These are phyloP conservation scores for Hypoxylon sp. DNA, from an alignment of 2,329 filamentous ascomycete genomes.

Conservation along the genomic window DNA sequence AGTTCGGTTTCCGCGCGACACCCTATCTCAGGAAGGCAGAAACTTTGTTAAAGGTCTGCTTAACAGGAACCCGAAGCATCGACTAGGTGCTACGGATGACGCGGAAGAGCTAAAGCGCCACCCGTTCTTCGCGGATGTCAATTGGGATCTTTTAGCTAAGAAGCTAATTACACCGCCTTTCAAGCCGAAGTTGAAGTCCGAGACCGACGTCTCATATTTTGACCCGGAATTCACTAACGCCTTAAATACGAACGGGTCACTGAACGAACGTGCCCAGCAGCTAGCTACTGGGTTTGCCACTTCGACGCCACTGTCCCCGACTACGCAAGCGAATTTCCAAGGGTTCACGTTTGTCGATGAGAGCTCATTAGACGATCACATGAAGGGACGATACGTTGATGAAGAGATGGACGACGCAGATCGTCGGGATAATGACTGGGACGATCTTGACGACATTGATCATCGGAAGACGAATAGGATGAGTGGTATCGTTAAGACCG, in stretches of 20 bases:
- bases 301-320: constrained; percentile 92
- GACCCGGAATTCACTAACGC: constrained; percentile 99
- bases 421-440: constrained; percentile 68
- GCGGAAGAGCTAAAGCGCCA: constrained; percentile 95
- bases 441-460: constrained; percentile 70
- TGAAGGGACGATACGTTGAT: constrained; percentile 68
- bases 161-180: constrained; percentile 97
- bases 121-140: constrained; percentile 93
- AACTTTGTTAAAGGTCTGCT: constrained; percentile 98
- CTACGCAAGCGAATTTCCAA: constrained; percentile 97
- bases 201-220: constrained; percentile 97
- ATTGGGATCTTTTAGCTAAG: constrained; percentile 89
- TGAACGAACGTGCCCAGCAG: constrained; percentile 91
- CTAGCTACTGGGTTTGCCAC: constrained; percentile 88
- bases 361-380: constrained; percentile 91
- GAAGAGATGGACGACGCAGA: constrained; percentile 74
- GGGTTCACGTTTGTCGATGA: constrained; percentile 99
- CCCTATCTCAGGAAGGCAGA: constrained; percentile 91
- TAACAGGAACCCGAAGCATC: constrained; percentile 96
- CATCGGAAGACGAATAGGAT: constrained; percentile 69
- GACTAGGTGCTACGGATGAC: constrained; percentile 90
- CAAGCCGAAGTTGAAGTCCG: constrained; percentile 96
- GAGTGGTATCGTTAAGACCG: constrained; percentile 74
- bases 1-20: constrained; percentile 95
- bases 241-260: constrained; percentile 84